Conservation (phyloP, 192 early-diverging fungal species). For the Backusella luteola region DNA sequence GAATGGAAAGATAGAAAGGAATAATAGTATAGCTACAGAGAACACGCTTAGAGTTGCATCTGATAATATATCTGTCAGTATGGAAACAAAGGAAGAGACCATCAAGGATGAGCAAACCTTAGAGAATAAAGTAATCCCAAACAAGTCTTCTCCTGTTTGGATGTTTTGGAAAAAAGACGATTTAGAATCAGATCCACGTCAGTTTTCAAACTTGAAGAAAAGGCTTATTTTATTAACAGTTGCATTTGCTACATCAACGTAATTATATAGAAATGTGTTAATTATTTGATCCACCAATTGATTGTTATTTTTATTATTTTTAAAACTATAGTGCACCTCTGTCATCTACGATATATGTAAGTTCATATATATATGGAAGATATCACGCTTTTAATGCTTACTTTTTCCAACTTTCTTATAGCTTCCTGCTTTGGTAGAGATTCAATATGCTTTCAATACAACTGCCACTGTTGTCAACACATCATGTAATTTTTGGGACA, state of each 20-base stretch:
- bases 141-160: not conserved
- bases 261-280: not conserved
- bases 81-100: not conserved
- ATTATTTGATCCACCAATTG: not conserved
- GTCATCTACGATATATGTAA: slow-evolving; percentile 28
- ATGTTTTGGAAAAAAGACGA: not conserved
- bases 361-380: not conserved
- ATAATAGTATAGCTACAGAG: not conserved
- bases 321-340: slow-evolving; percentile 11
- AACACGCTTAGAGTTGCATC: not conserved
- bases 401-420: not conserved
- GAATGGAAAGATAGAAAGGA: not conserved
- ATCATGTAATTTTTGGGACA: slow-evolving; percentile 16
- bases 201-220: slow-evolving; percentile 10
- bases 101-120: not conserved
- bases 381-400: not conserved
- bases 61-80: not conserved
- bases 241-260: not conserved
- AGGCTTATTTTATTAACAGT: slow-evolving; percentile 6
- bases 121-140: not conserved
- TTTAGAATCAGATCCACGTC: not conserved
- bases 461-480: slow-evolving; percentile 26
- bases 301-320: not conserved
- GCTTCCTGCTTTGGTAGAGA: slow-evolving; percentile 26
- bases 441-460: slow-evolving; percentile 25